Evolutionary conservation across 169 alveolate species (phyloP), one percentile per base, ranked within the genome.

Genomic region (Eimeria sp.): DNA sequence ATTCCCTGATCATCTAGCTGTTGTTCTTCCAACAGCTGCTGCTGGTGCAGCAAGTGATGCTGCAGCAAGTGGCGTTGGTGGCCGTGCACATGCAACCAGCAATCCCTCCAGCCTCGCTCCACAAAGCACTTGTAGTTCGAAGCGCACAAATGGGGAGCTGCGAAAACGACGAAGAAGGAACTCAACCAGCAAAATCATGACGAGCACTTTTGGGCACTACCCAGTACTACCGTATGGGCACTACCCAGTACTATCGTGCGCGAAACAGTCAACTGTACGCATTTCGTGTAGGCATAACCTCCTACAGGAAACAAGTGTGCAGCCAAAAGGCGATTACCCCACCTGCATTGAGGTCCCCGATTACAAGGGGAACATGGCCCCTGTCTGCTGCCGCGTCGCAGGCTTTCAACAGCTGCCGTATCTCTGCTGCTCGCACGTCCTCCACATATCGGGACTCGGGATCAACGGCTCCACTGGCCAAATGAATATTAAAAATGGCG

Each of bases 291-390:
- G 30, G n/a, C 27, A 40, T n/a, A 73, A 43, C 30, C 54, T 40
- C 14, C 18, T 22, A 70, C 54, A 14, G 30, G 1, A 27, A 70
- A 70, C 47, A 73, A 18, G 83, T 18, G 54, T 40, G 51, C 83
- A 73, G 34, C 34, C 1, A 40, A 30, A 51, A 40, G 54, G n/a
- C 9, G 87, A n/a, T 45, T n/a, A 22, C 22, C 90, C 43, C 58
- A 94, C 99, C 98, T 13, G 99, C 99, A 91, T 98, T 98, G 51
- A 98, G 95, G 91, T 98, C 99, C 13, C 99, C 99, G 72, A 98
- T 98, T 47, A 98, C 98, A 47, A 98, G 96, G 70, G 99, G 99
- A 14, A 98, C 95, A 82, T 98, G 98, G 67, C 98, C 98, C 47
- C 98, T 88, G 67, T 97, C 94, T 47, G 97, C 97, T 30, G 99